A percentile compares a stretch with the other conserved stretches of the same genome.
phyloP scores from a whole-genome alignment of 371 early-diverging fungal genomes.

The Synchytrium microbalum region DNA sequence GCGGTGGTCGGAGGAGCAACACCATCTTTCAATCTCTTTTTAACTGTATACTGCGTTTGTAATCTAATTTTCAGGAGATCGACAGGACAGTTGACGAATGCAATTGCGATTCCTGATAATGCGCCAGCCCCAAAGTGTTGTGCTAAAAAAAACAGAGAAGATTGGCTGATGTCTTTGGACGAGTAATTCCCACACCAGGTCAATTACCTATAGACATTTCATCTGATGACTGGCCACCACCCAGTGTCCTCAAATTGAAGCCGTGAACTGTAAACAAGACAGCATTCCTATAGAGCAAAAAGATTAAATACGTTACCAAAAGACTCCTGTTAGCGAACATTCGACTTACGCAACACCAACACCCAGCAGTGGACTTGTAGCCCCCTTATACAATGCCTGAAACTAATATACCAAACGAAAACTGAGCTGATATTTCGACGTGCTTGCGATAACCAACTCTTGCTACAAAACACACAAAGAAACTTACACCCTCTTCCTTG shows the following conservation, averaged over 20 bases:
- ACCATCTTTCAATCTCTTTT: slow-evolving; percentile 16
- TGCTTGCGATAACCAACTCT: neutral
- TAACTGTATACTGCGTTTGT: slow-evolving; percentile 61
- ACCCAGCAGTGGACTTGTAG: slow-evolving; percentile 74
- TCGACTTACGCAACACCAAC: slow-evolving; percentile 66
- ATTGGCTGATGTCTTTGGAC: slow-evolving; percentile 79
- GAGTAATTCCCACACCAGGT: slow-evolving; percentile 78
- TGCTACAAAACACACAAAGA: too few relatives aligned
- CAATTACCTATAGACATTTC: slow-evolving; percentile 65
- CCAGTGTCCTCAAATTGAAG: slow-evolving; percentile 58
- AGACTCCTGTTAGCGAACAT: neutral
- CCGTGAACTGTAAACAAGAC: slow-evolving; percentile 79
- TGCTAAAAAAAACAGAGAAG: slow-evolving; percentile 46
- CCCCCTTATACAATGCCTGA: slow-evolving; percentile 79
- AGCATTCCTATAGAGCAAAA: slow-evolving; percentile 52
- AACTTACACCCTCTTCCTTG: slow-evolving; percentile 64
- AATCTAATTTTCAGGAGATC: slow-evolving; percentile 79
- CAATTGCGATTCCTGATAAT: slow-evolving; percentile 75
- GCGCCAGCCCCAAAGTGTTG: slow-evolving; percentile 67
- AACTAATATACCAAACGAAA: too few relatives aligned
- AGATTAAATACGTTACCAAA: neutral
- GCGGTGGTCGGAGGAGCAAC: too few relatives aligned
- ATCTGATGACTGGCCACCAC: slow-evolving; percentile 55
- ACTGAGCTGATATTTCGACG: slow-evolving; percentile 30
- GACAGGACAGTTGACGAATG: slow-evolving; percentile 77